Evolutionary conservation across 1,284 basidiomycete genomes (phyloP), one percentile per base, ranked within the genome.

Genomic region (Cutaneotrichosporon sp.): DNA sequence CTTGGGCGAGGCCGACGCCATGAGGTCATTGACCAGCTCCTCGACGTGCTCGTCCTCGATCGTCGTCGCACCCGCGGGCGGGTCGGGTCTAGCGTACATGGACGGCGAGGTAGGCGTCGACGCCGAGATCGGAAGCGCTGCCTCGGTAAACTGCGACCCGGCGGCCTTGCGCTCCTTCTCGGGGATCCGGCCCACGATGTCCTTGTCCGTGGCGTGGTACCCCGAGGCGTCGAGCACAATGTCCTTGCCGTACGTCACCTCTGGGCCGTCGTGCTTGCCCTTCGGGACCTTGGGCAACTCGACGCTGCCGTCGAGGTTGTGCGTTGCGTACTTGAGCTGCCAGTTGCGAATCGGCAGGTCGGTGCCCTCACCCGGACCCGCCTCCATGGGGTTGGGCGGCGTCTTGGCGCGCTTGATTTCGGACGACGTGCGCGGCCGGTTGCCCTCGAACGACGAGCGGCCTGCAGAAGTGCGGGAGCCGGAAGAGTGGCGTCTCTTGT

Each of bases 191-290:
- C 25, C 42, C 14, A 16, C n/a, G 20, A 24, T 25, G 5, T 43
- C 42, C 27, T 53, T 45, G 29, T 45, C 43, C n/a, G 38, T 34
- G 25, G 36, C 38, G 62, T 80, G 79, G 71, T 83, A 83, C 1
- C 83, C 83, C 10, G 75, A 77, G 74, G 81, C 80, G 68, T 80
- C 77, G 64, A 83, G 63, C 24, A 81, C 79, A 81, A 81, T 72
- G 85, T 91, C 79, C 64, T 67, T 65, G 16, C 69, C 87, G 70
- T 91, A 91, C 50, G 87, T 81, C 1, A 92, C 84, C 6, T 85
- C 84, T 22, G 89, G 88, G 49, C 83, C 82, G 62, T 87, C 83
- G 10, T 82, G 81, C 22, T 82, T 78, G 14, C 83, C 82, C 20
- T 81, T 71, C 58, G 78, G 73, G 20, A 84, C 70, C 46, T 79